These are phyloP conservation scores for Pichia thaimueangensis DNA, from an alignment of 805 yeast species.

Conservation along the genomic window DNA sequence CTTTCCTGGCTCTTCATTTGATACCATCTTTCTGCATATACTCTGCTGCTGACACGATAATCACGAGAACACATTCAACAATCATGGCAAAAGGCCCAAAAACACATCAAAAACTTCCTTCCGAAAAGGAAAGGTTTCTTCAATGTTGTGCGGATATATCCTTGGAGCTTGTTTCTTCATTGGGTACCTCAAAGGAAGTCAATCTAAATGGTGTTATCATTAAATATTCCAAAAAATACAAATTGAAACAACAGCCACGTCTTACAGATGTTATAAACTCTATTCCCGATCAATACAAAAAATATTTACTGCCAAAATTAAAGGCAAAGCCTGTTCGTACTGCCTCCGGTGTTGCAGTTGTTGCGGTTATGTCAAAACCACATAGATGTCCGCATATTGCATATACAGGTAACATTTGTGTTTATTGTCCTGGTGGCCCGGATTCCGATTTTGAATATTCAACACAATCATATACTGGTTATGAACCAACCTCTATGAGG, in stretches of 20 bases:
- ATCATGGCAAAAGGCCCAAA: constrained; percentile 28
- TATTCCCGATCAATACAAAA: constrained; percentile 93
- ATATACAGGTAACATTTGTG: constrained; percentile 97
- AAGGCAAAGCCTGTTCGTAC: constrained; percentile 99
- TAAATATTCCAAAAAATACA: constrained; percentile 81
- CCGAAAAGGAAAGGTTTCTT: constrained; percentile 88
- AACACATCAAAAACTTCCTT: constrained; percentile 61
- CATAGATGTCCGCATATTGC: constrained; percentile 99
- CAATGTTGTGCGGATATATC: constrained; percentile 93
- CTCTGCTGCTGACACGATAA: too few species aligned
- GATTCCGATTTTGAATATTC: constrained; percentile 97
- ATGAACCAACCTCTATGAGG: constrained; percentile 98
- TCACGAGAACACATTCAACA: too few species aligned
- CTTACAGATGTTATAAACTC: constrained; percentile 91
- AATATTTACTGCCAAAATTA: constrained; percentile 82
- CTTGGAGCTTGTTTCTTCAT: constrained; percentile 71
- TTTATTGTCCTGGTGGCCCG: constrained; percentile 98
- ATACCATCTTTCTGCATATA: too few species aligned
- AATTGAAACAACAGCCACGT: constrained; percentile 86
- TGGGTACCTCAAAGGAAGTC: constrained; percentile 61
- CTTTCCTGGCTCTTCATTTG: too few species aligned
- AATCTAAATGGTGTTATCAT: constrained; percentile 87
- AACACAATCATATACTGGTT: constrained; percentile 96
- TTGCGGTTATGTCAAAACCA: constrained; percentile 98
- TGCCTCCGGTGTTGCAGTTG: constrained; percentile 98